Evolutionary conservation across 2,329 filamentous ascomycete genomes (phyloP).

Genomic region (Pseudogymnoascus sp.): DNA sequence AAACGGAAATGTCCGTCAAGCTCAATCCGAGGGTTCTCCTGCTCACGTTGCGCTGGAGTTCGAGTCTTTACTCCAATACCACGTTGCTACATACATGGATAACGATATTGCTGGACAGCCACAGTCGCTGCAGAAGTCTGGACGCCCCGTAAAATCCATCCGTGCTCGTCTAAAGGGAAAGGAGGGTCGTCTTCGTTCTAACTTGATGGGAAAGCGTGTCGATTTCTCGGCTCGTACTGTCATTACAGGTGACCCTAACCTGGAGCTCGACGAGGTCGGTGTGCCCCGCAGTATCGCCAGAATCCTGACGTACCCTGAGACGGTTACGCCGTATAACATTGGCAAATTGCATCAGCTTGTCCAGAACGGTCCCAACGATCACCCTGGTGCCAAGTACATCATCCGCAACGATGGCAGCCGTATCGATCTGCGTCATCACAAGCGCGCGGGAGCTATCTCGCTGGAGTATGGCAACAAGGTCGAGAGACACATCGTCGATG

Average conservation of each 20-base stretch:
- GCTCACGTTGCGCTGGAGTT: conserved; percentile 88
- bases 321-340: conserved; percentile 96
- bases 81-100: conserved; percentile 99
- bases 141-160: conserved; percentile 92
- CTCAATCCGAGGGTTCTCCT: conserved; percentile 83
- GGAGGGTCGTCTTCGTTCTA: conserved; percentile 93
- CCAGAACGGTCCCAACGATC: conserved; percentile 86
- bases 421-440: conserved; percentile 90
- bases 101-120: conserved; percentile 97
- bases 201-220: conserved; percentile 99
- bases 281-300: conserved; percentile 89
- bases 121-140: conserved; percentile 92
- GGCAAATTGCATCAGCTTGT: conserved; percentile 83
- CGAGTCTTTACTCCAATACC: conserved; percentile 86
- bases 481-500: conserved; percentile 90
- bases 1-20: conserved; percentile 88
- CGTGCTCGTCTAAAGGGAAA: conserved; percentile 97
- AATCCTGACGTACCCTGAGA: conserved; percentile 92
- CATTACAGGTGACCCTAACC: conserved; percentile 95
- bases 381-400: conserved; percentile 94
- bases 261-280: conserved; percentile 94
- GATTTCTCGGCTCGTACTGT: conserved; percentile 99
- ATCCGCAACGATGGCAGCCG: conserved; percentile 88
- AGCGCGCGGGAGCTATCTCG: conserved; percentile 74
- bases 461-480: conserved; percentile 98